Base-by-base conservation (phyloP, 345 rosid genomes). In the Eucalyptus sp. region DNA sequence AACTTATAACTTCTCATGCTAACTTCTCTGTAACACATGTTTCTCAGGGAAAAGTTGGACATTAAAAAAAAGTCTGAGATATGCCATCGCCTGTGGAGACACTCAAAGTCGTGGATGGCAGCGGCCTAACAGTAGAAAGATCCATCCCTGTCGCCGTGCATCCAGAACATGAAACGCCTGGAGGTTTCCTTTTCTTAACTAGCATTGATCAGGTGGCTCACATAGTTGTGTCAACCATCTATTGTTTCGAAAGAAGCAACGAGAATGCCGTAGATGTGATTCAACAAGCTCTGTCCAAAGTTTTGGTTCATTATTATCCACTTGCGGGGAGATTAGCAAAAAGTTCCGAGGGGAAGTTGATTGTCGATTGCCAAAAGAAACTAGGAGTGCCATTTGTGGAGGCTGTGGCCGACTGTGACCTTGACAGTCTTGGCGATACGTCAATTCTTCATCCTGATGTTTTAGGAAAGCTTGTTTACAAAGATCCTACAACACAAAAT, bases 281-380 rank as follows among this genome's bases (percentile, higher is more conserved):
- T 18, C 86, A 92, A 62, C 86, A 93, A 52, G 96, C 97, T 50
- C 94, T 95, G 58, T 93, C 97, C 29, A 88, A 94, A 46, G 91
- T 88, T 37, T 89, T 94, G 89, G 94, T 94, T 83, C 87, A 90
- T 58, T 94, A 92, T 93, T 94, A 94, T 62, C 96, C 97, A n/a
- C 92, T 95, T 50, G 95, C 94, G 5, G 96, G 97, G 12, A 94
- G 91, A 90, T 92, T 94, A 71, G 89, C 89, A 92, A 93, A 94
- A 49, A 46, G 89, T 50, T 86, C 83, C 12, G 89, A 93, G 25
- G 89, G 94, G 60, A 92, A 68, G 76, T 94, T 92, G 68, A 24
- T 44, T 46, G 88, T 94, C 56, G 90, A 41, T 44, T 93, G 94
- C 89, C 84, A 86, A 88, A 91, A 89, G 4, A 91, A 90, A 14